A percentile compares a stretch with the other conserved stretches of the same genome.
Conservation (phyloP, 148 eudicot genomes). For the Amaranthus hypochondriacus region DNA sequence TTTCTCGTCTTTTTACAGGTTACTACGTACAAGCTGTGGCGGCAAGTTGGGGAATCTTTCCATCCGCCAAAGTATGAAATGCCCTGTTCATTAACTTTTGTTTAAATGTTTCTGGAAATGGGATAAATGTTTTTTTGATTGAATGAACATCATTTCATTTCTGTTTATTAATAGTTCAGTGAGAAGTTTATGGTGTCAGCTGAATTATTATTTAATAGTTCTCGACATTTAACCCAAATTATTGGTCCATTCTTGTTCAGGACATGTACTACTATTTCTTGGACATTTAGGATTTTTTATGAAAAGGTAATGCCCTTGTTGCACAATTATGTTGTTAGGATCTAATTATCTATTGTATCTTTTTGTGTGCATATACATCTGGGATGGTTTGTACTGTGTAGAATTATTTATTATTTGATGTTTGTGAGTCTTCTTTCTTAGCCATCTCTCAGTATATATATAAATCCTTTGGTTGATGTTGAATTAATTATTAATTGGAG, state of each 20-base stretch:
- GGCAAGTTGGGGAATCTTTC: slow-evolving; percentile 91
- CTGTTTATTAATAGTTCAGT: background rate
- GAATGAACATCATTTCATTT: background rate
- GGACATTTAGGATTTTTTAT: slow-evolving; percentile 95
- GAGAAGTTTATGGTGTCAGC: background rate
- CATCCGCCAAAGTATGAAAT: slow-evolving; percentile 78
- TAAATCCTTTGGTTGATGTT: background rate
- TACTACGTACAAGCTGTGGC: slow-evolving; percentile 78
- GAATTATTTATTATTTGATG: background rate
- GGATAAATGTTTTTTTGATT: background rate
- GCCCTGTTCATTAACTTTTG: background rate
- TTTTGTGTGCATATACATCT: background rate
- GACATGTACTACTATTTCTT: slow-evolving; percentile 98
- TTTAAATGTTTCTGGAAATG: slow-evolving; percentile 3
- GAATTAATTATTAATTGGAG: no score
- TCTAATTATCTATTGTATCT: background rate
- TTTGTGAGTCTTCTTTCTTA: background rate
- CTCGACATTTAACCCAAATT: background rate
- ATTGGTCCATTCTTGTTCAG: slow-evolving; percentile 32
- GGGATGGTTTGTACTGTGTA: background rate
- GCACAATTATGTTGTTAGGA: background rate
- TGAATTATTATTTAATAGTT: background rate
- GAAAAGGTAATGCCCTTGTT: slow-evolving; percentile 65
- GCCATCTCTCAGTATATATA: background rate
- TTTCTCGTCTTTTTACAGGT: slow-evolving; percentile 43